Conservation (phyloP, 2,329 filamentous ascomycete species). For the Phialemoniopsis sp. region DNA sequence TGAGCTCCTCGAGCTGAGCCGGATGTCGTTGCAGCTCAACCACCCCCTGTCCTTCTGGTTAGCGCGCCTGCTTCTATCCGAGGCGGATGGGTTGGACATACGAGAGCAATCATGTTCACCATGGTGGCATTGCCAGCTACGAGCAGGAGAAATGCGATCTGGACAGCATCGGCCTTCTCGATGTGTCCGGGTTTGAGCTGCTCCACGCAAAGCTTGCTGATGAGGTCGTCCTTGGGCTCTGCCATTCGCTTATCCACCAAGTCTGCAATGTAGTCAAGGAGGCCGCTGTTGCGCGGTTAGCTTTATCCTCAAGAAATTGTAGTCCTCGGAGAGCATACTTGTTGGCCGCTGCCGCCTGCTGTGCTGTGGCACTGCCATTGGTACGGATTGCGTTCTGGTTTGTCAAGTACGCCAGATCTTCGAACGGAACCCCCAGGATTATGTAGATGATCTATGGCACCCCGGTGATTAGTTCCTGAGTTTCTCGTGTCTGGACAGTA, state of each 20-base stretch:
- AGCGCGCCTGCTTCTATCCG: conserved; percentile 1
- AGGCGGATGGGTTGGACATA: conserved; percentile 10
- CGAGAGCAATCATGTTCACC: conserved; percentile 45
- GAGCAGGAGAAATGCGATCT: conserved; percentile 44
- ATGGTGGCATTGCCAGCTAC: conserved; percentile 49
- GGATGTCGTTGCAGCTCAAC: conserved; percentile 38
- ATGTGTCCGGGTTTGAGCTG: conserved; percentile 33
- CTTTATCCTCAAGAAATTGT: not conserved
- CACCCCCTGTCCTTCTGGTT: conserved; percentile 26
- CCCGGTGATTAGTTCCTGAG: not conserved
- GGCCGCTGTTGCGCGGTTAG: conserved; percentile 19
- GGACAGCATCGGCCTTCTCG: conserved; percentile 33
- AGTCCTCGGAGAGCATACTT: conserved; percentile 18
- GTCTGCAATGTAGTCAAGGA: conserved; percentile 37
- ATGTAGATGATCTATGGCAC: conserved; percentile 39
- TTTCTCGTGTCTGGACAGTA: not conserved
- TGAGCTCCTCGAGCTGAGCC: conserved; percentile 33
- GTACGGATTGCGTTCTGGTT: conserved; percentile 39
- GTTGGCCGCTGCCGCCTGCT: conserved; percentile 39
- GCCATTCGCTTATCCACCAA: conserved; percentile 33
- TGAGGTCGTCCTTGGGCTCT: conserved; percentile 38
- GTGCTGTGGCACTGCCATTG: conserved; percentile 40
- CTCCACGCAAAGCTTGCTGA: conserved; percentile 36
- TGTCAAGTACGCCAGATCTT: conserved; percentile 40
- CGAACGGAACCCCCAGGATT: conserved; percentile 42